These are phyloP conservation scores for Arthrobotrys iridis DNA, from an alignment of 2,329 filamentous ascomycete genomes.

Conservation along the genomic window DNA sequence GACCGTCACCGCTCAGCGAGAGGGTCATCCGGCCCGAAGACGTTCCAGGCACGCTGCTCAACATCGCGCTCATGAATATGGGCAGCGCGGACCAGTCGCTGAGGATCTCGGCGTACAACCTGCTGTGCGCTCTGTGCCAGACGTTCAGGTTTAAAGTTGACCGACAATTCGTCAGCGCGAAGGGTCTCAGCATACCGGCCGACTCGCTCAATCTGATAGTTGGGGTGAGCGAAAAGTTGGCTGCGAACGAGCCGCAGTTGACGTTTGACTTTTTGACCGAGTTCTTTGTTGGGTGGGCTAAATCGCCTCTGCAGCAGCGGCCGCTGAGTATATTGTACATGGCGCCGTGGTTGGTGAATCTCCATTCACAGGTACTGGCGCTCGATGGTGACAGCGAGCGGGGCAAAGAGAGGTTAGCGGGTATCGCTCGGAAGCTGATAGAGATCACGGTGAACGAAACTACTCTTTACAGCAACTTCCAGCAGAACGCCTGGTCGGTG, in stretches of 20 bases:
- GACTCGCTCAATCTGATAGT: slow-evolving; percentile 73
- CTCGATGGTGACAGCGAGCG: slow-evolving; percentile 72
- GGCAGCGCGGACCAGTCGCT: slow-evolving; percentile 71
- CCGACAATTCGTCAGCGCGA: slow-evolving; percentile 71
- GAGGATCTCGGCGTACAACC: slow-evolving; percentile 73
- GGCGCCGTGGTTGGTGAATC: slow-evolving; percentile 73
- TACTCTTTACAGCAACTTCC: slow-evolving; percentile 69
- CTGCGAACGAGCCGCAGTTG: slow-evolving; percentile 72
- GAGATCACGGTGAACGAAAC: slow-evolving; percentile 72
- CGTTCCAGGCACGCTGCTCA: slow-evolving; percentile 75
- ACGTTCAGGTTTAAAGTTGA: slow-evolving; percentile 74
- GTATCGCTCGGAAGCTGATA: slow-evolving; percentile 73
- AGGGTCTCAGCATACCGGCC: slow-evolving; percentile 69
- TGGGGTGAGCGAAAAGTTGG: slow-evolving; percentile 72
- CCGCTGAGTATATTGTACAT: slow-evolving; percentile 75
- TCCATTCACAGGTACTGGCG: slow-evolving; percentile 70
- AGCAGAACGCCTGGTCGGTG: slow-evolving; percentile 73
- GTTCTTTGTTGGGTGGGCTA: slow-evolving; percentile 78
- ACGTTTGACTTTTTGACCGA: slow-evolving; percentile 77
- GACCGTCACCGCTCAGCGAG: slow-evolving; percentile 71
- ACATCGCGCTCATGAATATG: slow-evolving; percentile 74
- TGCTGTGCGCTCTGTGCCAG: slow-evolving; percentile 73
- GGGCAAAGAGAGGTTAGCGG: slow-evolving; percentile 72
- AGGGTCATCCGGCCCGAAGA: slow-evolving; percentile 75
- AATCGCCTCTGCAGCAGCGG: slow-evolving; percentile 74